Base-by-base conservation (phyloP, 805 yeast genomes). In the Ogataea methylovora region DNA sequence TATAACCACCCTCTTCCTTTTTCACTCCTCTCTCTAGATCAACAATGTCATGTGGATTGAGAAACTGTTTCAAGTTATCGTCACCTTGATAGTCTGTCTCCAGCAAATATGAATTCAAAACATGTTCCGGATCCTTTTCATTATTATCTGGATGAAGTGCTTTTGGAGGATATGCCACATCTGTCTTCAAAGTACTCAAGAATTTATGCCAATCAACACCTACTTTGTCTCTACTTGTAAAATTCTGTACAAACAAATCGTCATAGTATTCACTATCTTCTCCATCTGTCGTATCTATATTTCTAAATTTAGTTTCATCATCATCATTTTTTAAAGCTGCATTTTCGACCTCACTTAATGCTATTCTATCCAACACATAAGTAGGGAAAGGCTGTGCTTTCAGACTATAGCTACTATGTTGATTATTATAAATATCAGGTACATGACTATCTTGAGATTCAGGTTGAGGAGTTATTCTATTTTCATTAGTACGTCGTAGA, bases 21-120 rank as follows among this genome's bases (percentile, higher is more conserved):
- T 27, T 24, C 22, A 22, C 29, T n/a, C 14, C 21, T 14, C 18
- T 27, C 8, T 34, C 34, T 19, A 37, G 37, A n/a, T 39, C 38
- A 11, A 34, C 37, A 13, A 37, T 31, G 14, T 39, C 34, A 27
- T 34, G 33, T 8, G 41, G 54, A 37, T 71, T 54, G 41, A 78
- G 69, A 20, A 77, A 72, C 30, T 59, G 62, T 36, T 70, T 68
- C 40, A 84, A 60, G 39, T 87, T 56, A 36, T 71, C 71, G 37
- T 71, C 84, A 26, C 94, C 94, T 24, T 79, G 78, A 92, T 92
- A 84, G 15, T 67, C 59, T 1, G 70, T 68, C 28, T 69, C 63
- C 33, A 76, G 14, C 4, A 17, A 16, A 17, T 30, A 24, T 7
- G 33, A 30, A 40, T 8, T 47, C 36, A 35, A 56, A 52, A 19